Evolutionary conservation across 1,284 basidiomycete species (phyloP).

Genomic region (Nidula niveotomentosa): DNA sequence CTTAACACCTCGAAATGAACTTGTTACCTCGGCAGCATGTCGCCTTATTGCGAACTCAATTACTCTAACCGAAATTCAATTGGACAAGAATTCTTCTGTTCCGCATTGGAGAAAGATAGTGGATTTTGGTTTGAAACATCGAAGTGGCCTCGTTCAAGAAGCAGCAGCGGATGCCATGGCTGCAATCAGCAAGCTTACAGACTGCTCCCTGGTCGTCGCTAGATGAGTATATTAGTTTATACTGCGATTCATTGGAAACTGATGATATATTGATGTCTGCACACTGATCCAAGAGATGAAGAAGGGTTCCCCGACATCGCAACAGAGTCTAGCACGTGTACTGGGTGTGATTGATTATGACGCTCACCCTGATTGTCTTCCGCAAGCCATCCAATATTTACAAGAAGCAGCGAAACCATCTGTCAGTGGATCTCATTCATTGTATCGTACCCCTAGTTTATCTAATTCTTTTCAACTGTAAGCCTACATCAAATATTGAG

Average conservation of each 20-base stretch:
- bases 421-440: conserved; percentile 36
- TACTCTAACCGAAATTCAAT: conserved; percentile 51
- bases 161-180: conserved; percentile 68
- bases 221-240: conserved; percentile 58
- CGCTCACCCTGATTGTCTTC: conserved; percentile 49
- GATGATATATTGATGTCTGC: conserved; percentile 12
- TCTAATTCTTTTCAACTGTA: conserved; percentile 17
- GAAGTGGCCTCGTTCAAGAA: conserved; percentile 68
- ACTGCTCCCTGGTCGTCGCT: conserved; percentile 60
- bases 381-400: conserved; percentile 55
- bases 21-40: conserved; percentile 77
- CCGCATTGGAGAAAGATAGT: conserved; percentile 71
- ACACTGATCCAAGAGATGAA: conserved; percentile 73
- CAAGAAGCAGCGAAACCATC: conserved; percentile 54
- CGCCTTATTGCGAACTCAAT: conserved; percentile 68
- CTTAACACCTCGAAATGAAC: conserved; percentile 71
- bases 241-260: conserved; percentile 1
- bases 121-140: conserved; percentile 73
- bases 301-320: conserved; percentile 51
- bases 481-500: conserved; percentile 40
- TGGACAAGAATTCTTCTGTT: conserved; percentile 36
- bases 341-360: conserved; percentile 75
- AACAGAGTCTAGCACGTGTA: conserved; percentile 79
- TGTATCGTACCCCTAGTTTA: conserved; percentile 3
- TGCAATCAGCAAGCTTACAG: conserved; percentile 63